Evolutionary conservation across 2,329 filamentous ascomycete genomes (phyloP).

Genomic region (Trichoderma harzianum): DNA sequence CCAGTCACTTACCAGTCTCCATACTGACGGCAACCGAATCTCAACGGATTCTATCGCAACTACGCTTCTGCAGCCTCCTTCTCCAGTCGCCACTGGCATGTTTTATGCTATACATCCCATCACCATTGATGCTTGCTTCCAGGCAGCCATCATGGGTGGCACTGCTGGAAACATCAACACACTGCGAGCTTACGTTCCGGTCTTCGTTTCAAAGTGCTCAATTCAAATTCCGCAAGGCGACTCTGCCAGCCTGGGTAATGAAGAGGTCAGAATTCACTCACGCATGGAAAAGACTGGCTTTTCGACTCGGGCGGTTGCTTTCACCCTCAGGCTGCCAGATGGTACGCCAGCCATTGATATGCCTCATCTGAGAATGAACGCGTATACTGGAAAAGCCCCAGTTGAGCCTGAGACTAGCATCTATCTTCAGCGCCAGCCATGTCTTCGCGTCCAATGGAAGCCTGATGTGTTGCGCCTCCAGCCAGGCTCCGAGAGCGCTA

Average conservation of each 20-base stretch:
- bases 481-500: not conserved
- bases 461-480: constrained; percentile 5
- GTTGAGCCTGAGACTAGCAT: constrained; percentile 6
- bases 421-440: constrained; percentile 4
- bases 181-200: not conserved
- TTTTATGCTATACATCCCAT: constrained; percentile 8
- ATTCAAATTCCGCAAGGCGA: not conserved
- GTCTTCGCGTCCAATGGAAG: constrained; percentile 7
- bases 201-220: not conserved
- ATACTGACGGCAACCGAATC: not conserved
- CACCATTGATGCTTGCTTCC: constrained; percentile 4
- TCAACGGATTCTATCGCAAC: constrained; percentile 8
- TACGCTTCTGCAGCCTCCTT: not conserved
- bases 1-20: not conserved
- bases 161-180: constrained; percentile 4
- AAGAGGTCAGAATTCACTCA: constrained; percentile 6
- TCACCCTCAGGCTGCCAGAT: not conserved
- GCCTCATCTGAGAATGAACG: constrained; percentile 3
- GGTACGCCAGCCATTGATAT: not conserved
- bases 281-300: constrained; percentile 7
- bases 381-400: not conserved
- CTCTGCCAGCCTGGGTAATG: not conserved
- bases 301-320: not conserved
- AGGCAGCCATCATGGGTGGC: constrained; percentile 2
- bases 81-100: not conserved